phyloP scores from a whole-genome alignment of 116 monocot genomes.

The Trichopus zeylanicus region DNA sequence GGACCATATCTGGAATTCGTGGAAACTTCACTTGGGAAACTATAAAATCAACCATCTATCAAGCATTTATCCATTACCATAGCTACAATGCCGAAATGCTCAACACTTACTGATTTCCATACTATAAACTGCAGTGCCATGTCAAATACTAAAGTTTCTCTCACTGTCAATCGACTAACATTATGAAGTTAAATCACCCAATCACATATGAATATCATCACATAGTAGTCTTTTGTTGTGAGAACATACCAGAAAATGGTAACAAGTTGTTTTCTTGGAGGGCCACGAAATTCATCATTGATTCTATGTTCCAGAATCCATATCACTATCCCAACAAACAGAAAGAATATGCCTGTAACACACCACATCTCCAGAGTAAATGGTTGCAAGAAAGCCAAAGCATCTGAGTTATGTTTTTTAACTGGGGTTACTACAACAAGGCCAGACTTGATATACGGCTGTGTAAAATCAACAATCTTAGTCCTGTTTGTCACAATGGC shows the following conservation, averaged over 20 bases:
- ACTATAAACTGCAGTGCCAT: too few relatives aligned
- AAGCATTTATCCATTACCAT: too few relatives aligned
- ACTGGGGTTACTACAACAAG: slow-evolving; percentile 40
- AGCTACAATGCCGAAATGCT: too few relatives aligned
- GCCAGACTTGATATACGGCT: slow-evolving; percentile 44
- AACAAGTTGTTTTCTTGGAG: slow-evolving; percentile 33
- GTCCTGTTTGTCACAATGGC: slow-evolving; percentile 39
- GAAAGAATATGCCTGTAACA: slow-evolving; percentile 37
- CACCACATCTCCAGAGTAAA: slow-evolving; percentile 54
- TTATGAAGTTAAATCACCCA: too few relatives aligned
- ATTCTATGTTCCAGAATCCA: slow-evolving; percentile 67
- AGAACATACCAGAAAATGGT: slow-evolving; percentile 43
- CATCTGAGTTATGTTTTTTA: slow-evolving; percentile 19
- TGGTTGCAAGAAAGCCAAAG: slow-evolving; percentile 53
- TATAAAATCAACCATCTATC: too few relatives aligned
- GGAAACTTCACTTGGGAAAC: too few relatives aligned
- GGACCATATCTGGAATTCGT: not conserved
- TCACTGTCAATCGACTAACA: too few relatives aligned
- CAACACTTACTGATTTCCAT: too few relatives aligned
- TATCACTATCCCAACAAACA: slow-evolving; percentile 48
- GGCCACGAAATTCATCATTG: slow-evolving; percentile 40
- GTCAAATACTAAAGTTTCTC: too few relatives aligned
- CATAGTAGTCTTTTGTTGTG: not conserved
- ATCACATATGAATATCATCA: too few relatives aligned
- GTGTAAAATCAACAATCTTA: slow-evolving; percentile 51